Conservation (phyloP, 257 asterid species). For the Thymus mandschuricus region DNA sequence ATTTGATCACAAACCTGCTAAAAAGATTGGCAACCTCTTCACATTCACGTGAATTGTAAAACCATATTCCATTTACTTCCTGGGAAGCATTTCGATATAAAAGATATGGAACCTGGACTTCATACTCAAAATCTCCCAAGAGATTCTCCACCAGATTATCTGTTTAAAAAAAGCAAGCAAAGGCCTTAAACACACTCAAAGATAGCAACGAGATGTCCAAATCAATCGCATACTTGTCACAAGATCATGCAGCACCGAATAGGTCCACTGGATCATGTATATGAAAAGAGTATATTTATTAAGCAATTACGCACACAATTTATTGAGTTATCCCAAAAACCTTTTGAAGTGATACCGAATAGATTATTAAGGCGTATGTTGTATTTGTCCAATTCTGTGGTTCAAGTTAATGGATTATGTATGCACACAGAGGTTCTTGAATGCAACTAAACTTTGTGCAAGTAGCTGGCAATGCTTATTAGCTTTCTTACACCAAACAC, state of each 20-base stretch:
- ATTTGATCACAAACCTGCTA: constrained; percentile 55
- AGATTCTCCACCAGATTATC: constrained; percentile 96
- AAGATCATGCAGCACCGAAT: neutral
- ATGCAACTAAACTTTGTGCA: constrained; percentile 1
- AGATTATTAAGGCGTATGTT: constrained; percentile 7
- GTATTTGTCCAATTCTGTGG: neutral
- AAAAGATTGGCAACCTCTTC: constrained; percentile 87
- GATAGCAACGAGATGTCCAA: constrained; percentile 6
- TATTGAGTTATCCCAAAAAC: constrained; percentile 4
- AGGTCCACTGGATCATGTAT: constrained; percentile 6
- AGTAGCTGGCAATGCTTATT: neutral
- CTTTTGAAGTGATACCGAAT: neutral
- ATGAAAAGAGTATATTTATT: neutral
- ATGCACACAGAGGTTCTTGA: neutral
- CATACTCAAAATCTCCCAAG: constrained; percentile 91
- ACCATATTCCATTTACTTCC: constrained; percentile 97
- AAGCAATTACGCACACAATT: neutral
- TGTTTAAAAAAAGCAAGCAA: constrained; percentile 43
- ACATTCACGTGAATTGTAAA: constrained; percentile 82
- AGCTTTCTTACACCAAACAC: neutral
- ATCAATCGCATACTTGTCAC: constrained; percentile 11
- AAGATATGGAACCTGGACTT: constrained; percentile 84
- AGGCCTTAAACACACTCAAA: constrained; percentile 20
- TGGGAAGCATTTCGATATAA: constrained; percentile 85
- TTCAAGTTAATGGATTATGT: neutral